Percentiles rank a stretch among this genome's conserved stretches.
Evolutionary conservation across 306 rosid species (phyloP).

Genomic region (Trifolium subterraneum): DNA sequence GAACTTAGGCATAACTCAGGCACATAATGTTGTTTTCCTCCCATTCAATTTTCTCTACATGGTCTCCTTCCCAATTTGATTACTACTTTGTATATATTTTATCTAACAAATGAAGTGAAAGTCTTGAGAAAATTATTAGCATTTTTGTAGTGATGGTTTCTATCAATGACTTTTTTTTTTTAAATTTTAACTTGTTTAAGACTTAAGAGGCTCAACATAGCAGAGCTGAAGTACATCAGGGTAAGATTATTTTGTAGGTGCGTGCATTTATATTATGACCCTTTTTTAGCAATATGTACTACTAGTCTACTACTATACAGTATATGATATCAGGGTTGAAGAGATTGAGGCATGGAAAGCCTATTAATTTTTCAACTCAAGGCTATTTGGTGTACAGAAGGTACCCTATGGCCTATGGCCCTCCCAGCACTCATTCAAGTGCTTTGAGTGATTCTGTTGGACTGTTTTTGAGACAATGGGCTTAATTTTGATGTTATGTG

Average conservation of each 20-base stretch:
- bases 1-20: background rate
- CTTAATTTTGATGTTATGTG: slow-evolving; percentile 9
- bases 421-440: slow-evolving; percentile 3
- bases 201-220: slow-evolving; percentile 6
- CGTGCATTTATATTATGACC: background rate
- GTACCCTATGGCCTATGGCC: background rate
- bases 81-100: background rate
- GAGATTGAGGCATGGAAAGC: slow-evolving; percentile 6
- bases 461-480: background rate
- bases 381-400: slow-evolving; percentile 19
- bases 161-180: slow-evolving; percentile 8
- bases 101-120: background rate
- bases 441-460: slow-evolving; percentile 21
- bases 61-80: background rate
- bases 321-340: slow-evolving; percentile 18
- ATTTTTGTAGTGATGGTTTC: background rate
- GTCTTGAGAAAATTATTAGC: background rate
- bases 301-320: background rate
- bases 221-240: slow-evolving; percentile 6
- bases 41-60: background rate
- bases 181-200: slow-evolving; percentile 15
- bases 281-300: slow-evolving; percentile 4
- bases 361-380: background rate
- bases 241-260: background rate
- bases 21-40: background rate